A percentile compares a stretch with the other conserved stretches of the same genome.
These are phyloP conservation scores for Fraxinus platypoda DNA, from an alignment of 305 asterid species.

Conservation along the genomic window DNA sequence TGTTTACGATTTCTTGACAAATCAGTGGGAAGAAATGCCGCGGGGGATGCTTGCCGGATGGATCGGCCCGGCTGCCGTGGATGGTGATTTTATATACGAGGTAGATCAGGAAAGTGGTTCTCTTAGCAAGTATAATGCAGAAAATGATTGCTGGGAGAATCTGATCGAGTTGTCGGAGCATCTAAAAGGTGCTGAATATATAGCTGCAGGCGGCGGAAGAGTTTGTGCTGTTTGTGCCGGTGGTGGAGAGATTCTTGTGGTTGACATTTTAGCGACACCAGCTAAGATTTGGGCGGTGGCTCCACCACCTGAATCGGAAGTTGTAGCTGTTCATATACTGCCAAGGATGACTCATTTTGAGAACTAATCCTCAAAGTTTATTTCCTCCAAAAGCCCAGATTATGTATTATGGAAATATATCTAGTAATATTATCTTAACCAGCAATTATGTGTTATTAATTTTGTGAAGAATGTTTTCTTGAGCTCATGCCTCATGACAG, in stretches of 20 bases:
- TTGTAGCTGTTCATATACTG: constrained; percentile 54
- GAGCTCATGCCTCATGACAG: neutral
- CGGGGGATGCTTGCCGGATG: constrained; percentile 66
- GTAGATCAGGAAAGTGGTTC: constrained; percentile 57
- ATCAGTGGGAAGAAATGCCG: constrained; percentile 61
- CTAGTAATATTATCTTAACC: no score
- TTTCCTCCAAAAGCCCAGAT: neutral
- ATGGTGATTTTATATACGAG: constrained; percentile 42
- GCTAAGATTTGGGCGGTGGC: constrained; percentile 40
- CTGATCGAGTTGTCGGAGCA: constrained; percentile 40
- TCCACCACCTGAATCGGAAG: constrained; percentile 59
- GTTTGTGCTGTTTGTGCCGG: constrained; percentile 49
- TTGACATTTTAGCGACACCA: constrained; percentile 40
- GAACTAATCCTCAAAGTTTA: neutral
- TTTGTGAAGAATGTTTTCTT: neutral
- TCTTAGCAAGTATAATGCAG: constrained; percentile 44
- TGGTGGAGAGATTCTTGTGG: constrained; percentile 40
- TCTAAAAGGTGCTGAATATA: constrained; percentile 58
- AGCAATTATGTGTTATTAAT: neutral
- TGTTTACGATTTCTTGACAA: constrained; percentile 32
- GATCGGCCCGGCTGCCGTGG: constrained; percentile 62
- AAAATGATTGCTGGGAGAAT: constrained; percentile 55
- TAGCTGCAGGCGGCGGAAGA: constrained; percentile 52
- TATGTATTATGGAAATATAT: no score
- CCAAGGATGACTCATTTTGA: constrained; percentile 50